Percentiles rank a stretch among this genome's conserved stretches.
Conservation (phyloP, 1,284 basidiomycete genomes). For the Cystobasidium slooffiae region DNA sequence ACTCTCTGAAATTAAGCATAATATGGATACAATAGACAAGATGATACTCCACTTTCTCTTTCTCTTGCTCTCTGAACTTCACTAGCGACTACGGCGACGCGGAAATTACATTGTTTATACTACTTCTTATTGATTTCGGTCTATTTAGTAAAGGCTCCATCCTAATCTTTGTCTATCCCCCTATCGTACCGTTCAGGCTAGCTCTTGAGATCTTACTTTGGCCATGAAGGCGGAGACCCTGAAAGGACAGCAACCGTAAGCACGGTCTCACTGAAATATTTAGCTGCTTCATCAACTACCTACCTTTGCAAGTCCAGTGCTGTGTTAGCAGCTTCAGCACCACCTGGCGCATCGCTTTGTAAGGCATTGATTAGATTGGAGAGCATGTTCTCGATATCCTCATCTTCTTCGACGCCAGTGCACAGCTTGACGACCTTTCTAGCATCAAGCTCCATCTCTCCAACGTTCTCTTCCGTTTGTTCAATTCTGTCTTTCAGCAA, state of each 20-base stretch:
- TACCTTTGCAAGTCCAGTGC: slow-evolving; percentile 42
- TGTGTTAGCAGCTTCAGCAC: not conserved
- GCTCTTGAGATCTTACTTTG: slow-evolving; percentile 16
- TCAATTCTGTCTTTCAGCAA: slow-evolving; percentile 61
- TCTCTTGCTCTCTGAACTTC: too few relatives aligned
- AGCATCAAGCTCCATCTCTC: slow-evolving; percentile 50
- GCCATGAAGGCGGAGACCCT: slow-evolving; percentile 31
- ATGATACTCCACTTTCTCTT: too few relatives aligned
- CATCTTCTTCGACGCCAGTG: slow-evolving; percentile 81
- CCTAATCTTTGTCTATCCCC: not conserved
- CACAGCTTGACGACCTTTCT: slow-evolving; percentile 83
- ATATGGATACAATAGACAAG: too few relatives aligned
- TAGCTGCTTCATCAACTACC: not conserved
- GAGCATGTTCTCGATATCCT: slow-evolving; percentile 74
- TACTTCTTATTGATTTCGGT: not conserved
- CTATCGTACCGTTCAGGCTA: not conserved
- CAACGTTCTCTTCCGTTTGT: slow-evolving; percentile 48
- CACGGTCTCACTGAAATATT: not conserved
- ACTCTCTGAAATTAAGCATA: too few relatives aligned
- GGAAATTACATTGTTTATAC: not conserved
- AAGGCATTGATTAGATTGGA: slow-evolving; percentile 85
- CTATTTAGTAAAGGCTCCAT: not conserved
- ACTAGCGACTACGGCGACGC: too few relatives aligned
- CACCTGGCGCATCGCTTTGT: slow-evolving; percentile 69
- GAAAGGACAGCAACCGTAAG: not conserved